These are phyloP conservation scores for Lentinula boryana DNA, from an alignment of 768 basidiomycete genomes.

Conservation along the genomic window DNA sequence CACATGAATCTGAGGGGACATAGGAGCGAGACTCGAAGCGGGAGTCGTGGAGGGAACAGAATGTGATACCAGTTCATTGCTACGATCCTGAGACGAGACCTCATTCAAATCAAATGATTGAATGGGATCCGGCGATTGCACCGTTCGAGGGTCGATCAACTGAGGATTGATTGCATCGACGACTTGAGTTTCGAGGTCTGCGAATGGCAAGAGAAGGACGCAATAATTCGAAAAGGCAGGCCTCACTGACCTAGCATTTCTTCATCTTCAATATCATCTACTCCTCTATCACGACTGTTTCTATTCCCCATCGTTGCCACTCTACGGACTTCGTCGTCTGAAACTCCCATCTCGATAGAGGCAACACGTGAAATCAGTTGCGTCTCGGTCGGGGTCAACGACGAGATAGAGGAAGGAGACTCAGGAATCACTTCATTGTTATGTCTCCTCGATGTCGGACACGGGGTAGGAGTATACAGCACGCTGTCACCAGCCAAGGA, in stretches of 20 bases:
- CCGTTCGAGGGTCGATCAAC: not conserved
- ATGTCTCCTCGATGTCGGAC: not conserved
- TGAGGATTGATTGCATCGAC: slow-evolving; percentile 1
- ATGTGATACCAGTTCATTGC: not conserved
- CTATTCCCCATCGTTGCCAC: not conserved
- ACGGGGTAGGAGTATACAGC: not conserved
- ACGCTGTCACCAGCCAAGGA: not conserved
- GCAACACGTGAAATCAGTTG: not conserved
- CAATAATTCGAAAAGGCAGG: not conserved
- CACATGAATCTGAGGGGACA: slow-evolving; percentile 19
- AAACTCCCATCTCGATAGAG: not conserved
- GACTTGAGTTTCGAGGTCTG: slow-evolving; percentile 39
- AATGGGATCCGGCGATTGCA: slow-evolving; percentile 25
- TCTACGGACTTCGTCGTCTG: not conserved
- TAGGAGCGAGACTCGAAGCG: not conserved
- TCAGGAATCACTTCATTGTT: not conserved
- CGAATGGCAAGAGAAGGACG: not conserved
- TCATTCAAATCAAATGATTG: slow-evolving; percentile 28
- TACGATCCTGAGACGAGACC: not conserved
- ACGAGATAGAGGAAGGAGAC: not conserved
- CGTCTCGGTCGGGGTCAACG: not conserved
- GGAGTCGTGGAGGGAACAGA: not conserved
- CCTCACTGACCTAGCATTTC: slow-evolving; percentile 41
- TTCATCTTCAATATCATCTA: slow-evolving; percentile 21
- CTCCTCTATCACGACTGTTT: slow-evolving; percentile 1